Conservation (phyloP, 2,329 filamentous ascomycete species). For the Akanthomyces dipterigenus region DNA sequence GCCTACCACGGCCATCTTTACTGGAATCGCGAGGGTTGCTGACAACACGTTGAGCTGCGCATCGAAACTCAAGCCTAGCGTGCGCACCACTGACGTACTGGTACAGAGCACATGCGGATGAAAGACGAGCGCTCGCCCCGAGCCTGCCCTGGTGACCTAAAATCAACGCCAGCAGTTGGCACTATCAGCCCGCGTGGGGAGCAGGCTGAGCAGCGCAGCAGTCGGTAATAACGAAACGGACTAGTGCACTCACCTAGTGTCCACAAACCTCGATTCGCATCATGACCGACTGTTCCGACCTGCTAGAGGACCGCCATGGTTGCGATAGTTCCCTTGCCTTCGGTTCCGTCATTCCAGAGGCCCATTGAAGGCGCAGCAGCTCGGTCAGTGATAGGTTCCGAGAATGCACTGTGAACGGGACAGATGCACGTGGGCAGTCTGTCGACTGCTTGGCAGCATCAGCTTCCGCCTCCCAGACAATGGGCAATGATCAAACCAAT, state of each 20-base stretch:
- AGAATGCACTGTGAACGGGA: background rate
- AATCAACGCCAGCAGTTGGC: background rate
- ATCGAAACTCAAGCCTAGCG: background rate
- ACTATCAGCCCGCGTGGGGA: background rate
- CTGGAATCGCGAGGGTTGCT: background rate
- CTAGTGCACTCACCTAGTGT: background rate
- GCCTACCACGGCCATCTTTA: background rate
- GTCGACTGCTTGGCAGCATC: background rate
- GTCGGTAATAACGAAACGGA: background rate
- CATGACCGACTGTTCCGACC: background rate
- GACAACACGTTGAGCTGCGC: background rate
- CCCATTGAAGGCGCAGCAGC: constrained; percentile 1
- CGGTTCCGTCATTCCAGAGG: background rate
- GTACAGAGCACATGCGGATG: background rate
- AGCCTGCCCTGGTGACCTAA: background rate
- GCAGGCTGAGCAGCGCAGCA: background rate
- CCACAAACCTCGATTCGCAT: background rate
- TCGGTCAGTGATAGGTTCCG: background rate
- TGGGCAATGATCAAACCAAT: background rate
- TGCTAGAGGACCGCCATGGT: background rate
- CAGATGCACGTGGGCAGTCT: background rate
- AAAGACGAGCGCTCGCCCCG: constrained; percentile 1
- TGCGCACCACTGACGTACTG: background rate
- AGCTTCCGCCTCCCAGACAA: background rate
- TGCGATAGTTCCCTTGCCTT: background rate